These are phyloP conservation scores for Alternaria conjuncta DNA, from an alignment of 2,329 filamentous ascomycete genomes.

Conservation along the genomic window DNA sequence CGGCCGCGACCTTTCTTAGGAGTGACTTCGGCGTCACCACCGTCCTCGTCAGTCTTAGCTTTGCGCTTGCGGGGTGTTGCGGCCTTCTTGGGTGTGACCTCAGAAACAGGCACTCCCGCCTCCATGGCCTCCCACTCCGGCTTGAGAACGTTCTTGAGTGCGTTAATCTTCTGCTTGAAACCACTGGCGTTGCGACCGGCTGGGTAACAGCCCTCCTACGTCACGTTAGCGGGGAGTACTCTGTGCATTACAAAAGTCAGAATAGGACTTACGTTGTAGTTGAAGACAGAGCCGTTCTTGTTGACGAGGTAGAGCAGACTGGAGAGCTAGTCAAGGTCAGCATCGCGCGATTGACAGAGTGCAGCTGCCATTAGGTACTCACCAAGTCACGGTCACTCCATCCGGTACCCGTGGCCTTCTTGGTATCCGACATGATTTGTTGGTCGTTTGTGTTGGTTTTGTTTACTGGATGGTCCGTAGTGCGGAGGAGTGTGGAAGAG, in stretches of 20 bases:
- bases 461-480: neutral
- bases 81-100: conserved; percentile 3
- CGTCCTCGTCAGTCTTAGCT: conserved; percentile 12
- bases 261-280: conserved; percentile 18
- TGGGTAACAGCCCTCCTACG: conserved; percentile 25
- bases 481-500: neutral
- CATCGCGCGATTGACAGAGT: neutral
- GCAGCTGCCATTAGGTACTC: neutral
- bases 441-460: neutral
- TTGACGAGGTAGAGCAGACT: conserved; percentile 15
- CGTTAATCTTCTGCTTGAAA: conserved; percentile 27
- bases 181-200: conserved; percentile 27
- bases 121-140: conserved; percentile 23
- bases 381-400: neutral
- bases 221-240: neutral
- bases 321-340: conserved; percentile 21
- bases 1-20: conserved; percentile 10
- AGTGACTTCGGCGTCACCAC: neutral
- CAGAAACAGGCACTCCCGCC: conserved; percentile 7
- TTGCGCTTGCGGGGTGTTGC: conserved; percentile 28
- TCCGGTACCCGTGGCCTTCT: neutral
- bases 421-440: neutral
- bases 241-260: neutral
- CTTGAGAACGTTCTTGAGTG: conserved; percentile 18
- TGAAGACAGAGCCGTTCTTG: conserved; percentile 9